Evolutionary conservation across 179 eudicot species (phyloP), one percentile per base, ranked within the genome.

Genomic region (Beta macrorhiza): DNA sequence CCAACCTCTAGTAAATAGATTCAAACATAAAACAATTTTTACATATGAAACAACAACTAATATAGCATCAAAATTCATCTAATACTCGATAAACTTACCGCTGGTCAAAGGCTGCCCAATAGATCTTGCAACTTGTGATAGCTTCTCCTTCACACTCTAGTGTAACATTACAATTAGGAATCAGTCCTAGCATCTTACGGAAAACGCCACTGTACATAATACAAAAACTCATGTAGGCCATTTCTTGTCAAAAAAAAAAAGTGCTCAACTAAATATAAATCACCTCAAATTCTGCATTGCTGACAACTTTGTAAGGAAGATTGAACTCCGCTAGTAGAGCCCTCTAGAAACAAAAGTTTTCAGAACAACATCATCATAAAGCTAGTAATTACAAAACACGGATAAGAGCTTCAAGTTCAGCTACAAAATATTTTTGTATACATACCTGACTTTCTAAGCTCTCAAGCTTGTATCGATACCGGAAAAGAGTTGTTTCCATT

Each of bases 401-500:
- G 16, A 6, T 57, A 49, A 56, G 2, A 16, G 75, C 72, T 32
- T 76, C 47, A 10, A 63, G 64, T 32, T 76, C 56, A 22, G 15
- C 81, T 44, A 64, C 77, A 67, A 15, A 55, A 0, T 0, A 16
- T 20, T 16, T 3, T 45, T 1, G 13, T 9, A 56, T 70, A 22
- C 67, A 22, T 80, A 94, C 99, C 92, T 91, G 95, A 47, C 86
- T 90, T 53, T 94, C 95, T 62, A 79, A 51, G 83, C 84, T 81
- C 86, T 88, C 83, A 56, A 5, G 78, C 88, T 83, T 90, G 80
- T 90, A 96, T 12, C 97, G 92, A 68, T 89, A 88, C 56, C 98
- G 92, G 78, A 92, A 94, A 42, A 96, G 90, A 22, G 89, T 88
- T 11, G 92, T 91, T 82, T 96, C 99, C 93, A 91, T 96, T 11